Base-by-base conservation (phyloP, 768 basidiomycete species). In the Suillus decipiens region DNA sequence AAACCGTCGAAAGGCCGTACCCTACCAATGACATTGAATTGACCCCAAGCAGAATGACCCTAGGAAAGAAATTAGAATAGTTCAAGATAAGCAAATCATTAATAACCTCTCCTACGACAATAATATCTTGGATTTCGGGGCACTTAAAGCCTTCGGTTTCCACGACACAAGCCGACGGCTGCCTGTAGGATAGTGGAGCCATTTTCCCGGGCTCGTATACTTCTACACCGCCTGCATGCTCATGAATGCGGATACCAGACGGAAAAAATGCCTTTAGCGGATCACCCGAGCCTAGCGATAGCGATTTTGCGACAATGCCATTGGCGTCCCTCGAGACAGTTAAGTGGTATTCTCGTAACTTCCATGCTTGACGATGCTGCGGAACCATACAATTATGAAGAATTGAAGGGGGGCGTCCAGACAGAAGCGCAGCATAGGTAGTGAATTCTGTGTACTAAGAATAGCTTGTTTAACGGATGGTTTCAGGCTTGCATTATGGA, bases 41-140 rank as follows among this genome's bases (percentile, higher is more conserved):
- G 88, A 28, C 94, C 93, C 93, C 93, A 96, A 15, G 92, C 87
- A 9, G 93, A 95, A 75, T 95, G 94, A 5, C 93, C 93, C 91
- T 93, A 63, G 22, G n/a, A 15, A 22, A 22, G 60, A 51, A 59
- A 65, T 33, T 61, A 63, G 63, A 42, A 68, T 9, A n/a, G 24
- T 31, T 37, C 39, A 59, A 31, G 50, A 42, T 45, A 58, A 50
- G 33, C 48, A 51, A 43, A 31, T 48, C 48, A 54, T 5, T 50
- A 15, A 61, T 28, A 64, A 92, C 92, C 80, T 93, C 90, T 70
- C 92, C 92, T 14, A 84, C 81, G 36, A 94, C 76, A 57, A 94
- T 82, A 41, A 92, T 79, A 69, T 94, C 92, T 24, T 47, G 41
- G 28, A 69, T 66, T 5, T 61, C 76, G 69, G 24, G 86, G 77